Percentiles rank a stretch among this genome's conserved stretches.
Evolutionary conservation across 495 filamentous ascomycete genomes (phyloP).

Genomic region (Podospora fimiseda): DNA sequence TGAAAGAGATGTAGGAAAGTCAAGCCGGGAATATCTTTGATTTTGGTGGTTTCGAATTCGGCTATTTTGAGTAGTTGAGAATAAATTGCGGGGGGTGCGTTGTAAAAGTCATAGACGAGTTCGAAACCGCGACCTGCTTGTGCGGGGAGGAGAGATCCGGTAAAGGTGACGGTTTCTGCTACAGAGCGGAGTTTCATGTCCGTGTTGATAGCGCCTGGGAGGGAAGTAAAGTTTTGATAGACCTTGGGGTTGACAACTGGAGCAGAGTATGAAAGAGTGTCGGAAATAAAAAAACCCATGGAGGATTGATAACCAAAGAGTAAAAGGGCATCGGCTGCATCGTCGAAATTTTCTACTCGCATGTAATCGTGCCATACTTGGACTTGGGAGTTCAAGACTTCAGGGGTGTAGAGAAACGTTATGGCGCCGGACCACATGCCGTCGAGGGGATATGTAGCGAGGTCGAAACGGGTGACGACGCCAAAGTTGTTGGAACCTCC

Average conservation of each 20-base stretch:
- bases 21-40: neutral
- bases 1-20: constrained; percentile 6
- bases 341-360: constrained; percentile 10
- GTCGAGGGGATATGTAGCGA: constrained; percentile 28
- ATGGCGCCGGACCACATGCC: constrained; percentile 1
- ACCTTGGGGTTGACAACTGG: constrained; percentile 17
- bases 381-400: neutral
- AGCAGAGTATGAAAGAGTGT: constrained; percentile 16
- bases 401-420: neutral
- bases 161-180: neutral
- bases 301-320: neutral
- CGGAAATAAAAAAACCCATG: neutral
- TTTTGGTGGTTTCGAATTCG: constrained; percentile 1
- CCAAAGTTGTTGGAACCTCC: constrained; percentile 53
- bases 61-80: constrained; percentile 2
- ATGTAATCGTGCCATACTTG: constrained; percentile 11
- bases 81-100: neutral
- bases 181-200: constrained; percentile 1
- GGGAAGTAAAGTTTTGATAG: constrained; percentile 7
- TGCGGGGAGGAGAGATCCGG: neutral
- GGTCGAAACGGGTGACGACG: constrained; percentile 48
- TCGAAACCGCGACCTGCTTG: neutral
- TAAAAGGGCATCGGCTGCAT: constrained; percentile 5
- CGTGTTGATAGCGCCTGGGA: neutral
- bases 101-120: constrained; percentile 13